Percentiles rank a stretch among this genome's conserved stretches.
These are phyloP conservation scores for Corymbia citriodora DNA, from an alignment of 441 rosid species.

Conservation along the genomic window DNA sequence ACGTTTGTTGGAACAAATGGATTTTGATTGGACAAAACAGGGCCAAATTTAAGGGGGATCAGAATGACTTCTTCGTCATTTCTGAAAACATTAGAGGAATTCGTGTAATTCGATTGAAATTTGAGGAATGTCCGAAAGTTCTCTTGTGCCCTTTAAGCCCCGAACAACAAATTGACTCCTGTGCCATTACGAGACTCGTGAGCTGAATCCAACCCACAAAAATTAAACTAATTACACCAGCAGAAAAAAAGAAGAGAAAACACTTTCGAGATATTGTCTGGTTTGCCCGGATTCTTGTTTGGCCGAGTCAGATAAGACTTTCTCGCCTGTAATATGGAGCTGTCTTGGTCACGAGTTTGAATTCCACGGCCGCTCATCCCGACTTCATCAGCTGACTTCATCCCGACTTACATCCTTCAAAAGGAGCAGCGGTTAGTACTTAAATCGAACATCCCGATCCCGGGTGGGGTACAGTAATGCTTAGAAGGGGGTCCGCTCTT, in stretches of 20 bases:
- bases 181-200: not conserved
- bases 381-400: no score
- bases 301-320: not conserved
- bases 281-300: not conserved
- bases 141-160: not conserved
- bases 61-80: not conserved
- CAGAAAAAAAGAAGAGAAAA: not conserved
- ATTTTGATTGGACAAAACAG: not conserved
- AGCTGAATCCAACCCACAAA: not conserved
- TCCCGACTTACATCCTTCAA: not conserved
- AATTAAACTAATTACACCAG: not conserved
- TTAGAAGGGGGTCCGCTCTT: not conserved
- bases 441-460: not conserved
- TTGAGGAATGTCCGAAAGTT: not conserved
- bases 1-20: not conserved
- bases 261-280: not conserved
- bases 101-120: not conserved
- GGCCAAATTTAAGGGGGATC: not conserved
- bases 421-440: not conserved
- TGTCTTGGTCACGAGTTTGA: not conserved
- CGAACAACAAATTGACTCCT: not conserved
- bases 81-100: not conserved
- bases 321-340: not conserved
- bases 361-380: not conserved
- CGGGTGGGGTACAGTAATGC: not conserved